These are phyloP conservation scores for Phytophthora pinifolia DNA, from an alignment of 352 stramenopile species.

Conservation along the genomic window DNA sequence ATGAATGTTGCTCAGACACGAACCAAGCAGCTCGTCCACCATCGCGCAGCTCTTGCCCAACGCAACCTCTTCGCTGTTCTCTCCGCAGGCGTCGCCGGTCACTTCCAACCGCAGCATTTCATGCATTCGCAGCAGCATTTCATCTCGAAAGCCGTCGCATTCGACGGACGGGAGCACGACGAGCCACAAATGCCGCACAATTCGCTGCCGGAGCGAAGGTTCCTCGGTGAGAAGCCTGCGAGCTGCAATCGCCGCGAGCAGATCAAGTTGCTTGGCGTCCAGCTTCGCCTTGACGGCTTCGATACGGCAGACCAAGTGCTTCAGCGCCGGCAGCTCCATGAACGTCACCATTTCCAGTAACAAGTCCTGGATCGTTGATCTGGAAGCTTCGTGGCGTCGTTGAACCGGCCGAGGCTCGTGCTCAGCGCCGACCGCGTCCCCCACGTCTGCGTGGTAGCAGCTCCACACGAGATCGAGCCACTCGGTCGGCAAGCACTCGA, in stretches of 20 bases:
- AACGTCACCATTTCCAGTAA: slow-evolving; percentile 60
- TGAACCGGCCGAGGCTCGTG: slow-evolving; percentile 17
- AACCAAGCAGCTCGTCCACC: slow-evolving; percentile 24
- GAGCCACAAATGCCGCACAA: slow-evolving; percentile 51
- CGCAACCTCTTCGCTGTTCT: slow-evolving; percentile 2
- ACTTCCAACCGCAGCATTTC: slow-evolving; percentile 34
- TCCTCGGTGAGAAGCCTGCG: slow-evolving; percentile 17
- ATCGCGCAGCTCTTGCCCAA: slow-evolving; percentile 1
- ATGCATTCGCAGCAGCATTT: slow-evolving; percentile 39
- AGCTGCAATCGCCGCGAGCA: slow-evolving; percentile 36
- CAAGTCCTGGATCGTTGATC: slow-evolving; percentile 43
- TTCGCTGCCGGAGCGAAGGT: slow-evolving; percentile 25
- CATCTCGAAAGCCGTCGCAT: slow-evolving; percentile 29
- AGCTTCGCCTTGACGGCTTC: slow-evolving; percentile 18
- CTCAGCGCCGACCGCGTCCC: not conserved
- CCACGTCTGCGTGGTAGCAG: slow-evolving; percentile 38
- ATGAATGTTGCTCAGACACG: slow-evolving; percentile 32
- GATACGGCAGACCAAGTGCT: slow-evolving; percentile 32
- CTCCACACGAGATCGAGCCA: slow-evolving; percentile 61
- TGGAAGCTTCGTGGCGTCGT: slow-evolving; percentile 50
- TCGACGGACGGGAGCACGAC: slow-evolving; percentile 18
- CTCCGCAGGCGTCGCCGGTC: too few relatives aligned
- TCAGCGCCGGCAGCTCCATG: slow-evolving; percentile 39
- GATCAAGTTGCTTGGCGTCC: slow-evolving; percentile 35
- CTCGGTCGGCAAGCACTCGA: slow-evolving; percentile 30